phyloP scores from a whole-genome alignment of 176 grass and related monocot genomes.

The Oryza coarctata region DNA sequence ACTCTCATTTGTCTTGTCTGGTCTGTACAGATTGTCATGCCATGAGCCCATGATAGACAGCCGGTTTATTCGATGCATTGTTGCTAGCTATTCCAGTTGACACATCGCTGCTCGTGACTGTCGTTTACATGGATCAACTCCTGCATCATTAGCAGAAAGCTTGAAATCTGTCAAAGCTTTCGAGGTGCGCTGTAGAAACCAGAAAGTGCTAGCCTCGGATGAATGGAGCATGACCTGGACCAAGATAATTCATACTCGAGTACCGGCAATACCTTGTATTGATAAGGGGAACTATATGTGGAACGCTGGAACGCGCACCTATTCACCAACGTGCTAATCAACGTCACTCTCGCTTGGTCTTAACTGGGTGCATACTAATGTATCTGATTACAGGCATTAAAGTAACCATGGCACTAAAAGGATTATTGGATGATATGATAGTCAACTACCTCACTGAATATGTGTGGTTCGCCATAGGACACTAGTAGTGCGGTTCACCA shows the following conservation, averaged over 20 bases:
- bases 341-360: not conserved
- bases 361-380: not conserved
- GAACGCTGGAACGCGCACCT: not conserved
- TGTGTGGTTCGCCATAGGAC: not conserved
- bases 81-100: conserved; percentile 2
- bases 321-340: not conserved
- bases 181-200: not conserved
- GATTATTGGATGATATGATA: conserved; percentile 2
- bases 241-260: not conserved
- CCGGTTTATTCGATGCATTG: not conserved
- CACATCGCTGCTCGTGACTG: not conserved
- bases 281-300: not conserved
- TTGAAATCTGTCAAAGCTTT: conserved; percentile 17
- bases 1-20: not conserved
- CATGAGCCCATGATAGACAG: not conserved
- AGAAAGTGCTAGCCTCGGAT: not conserved
- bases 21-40: not conserved
- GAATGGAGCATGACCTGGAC: not conserved
- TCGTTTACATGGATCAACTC: not conserved
- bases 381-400: not conserved
- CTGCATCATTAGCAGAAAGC: not conserved
- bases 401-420: not conserved
- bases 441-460: not conserved
- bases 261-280: not conserved
- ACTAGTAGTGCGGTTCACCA: not conserved